Percentiles rank a stretch among this genome's conserved stretches.
phyloP scores from a whole-genome alignment of 2,329 filamentous ascomycete species.

The Trichoderma sp. region DNA sequence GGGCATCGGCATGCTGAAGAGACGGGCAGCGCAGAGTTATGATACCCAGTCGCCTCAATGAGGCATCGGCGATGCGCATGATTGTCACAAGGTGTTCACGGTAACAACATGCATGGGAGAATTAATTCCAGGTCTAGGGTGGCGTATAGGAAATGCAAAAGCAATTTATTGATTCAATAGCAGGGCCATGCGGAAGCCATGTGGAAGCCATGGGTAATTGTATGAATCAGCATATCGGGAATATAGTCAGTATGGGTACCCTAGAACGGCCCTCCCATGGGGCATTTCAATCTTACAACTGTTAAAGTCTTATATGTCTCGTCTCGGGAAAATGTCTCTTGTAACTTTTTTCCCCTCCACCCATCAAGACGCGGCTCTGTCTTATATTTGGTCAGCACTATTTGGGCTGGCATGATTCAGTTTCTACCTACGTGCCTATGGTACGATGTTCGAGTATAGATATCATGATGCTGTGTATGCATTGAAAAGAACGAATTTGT shows the following conservation, averaged over 20 bases:
- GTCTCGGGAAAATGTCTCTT: neutral
- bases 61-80: neutral
- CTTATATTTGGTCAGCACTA: neutral
- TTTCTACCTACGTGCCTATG: neutral
- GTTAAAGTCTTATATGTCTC: neutral
- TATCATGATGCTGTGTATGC: neutral
- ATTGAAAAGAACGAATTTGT: neutral
- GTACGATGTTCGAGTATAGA: neutral
- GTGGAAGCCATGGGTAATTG: neutral
- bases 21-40: constrained; percentile 8
- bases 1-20: constrained; percentile 30
- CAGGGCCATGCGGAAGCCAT: neutral
- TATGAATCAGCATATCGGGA: neutral
- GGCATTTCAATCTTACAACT: neutral
- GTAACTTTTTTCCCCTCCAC: neutral
- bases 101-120: neutral
- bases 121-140: neutral
- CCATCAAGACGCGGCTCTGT: neutral
- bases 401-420: neutral
- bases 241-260: neutral
- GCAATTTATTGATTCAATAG: neutral
- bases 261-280: neutral
- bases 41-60: constrained; percentile 16
- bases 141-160: constrained; percentile 7
- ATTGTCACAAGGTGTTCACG: neutral